A percentile compares a stretch with the other conserved stretches of the same genome.
These are phyloP conservation scores for Sungouiozyma intestinalis DNA, from an alignment of 805 yeast species.

Conservation along the genomic window DNA sequence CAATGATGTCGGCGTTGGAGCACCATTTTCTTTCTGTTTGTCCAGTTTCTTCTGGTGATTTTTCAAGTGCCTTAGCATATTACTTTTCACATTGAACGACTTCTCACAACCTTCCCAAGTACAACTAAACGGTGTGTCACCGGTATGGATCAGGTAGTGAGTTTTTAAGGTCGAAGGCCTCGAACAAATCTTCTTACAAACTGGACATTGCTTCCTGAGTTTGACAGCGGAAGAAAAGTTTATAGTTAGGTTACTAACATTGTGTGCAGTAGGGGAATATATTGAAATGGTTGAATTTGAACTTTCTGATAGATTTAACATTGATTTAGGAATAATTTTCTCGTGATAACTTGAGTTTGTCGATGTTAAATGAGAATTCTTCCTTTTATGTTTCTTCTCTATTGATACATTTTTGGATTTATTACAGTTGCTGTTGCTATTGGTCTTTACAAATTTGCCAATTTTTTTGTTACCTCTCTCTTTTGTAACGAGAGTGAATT, in stretches of 20 bases:
- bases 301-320: background rate
- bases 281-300: background rate
- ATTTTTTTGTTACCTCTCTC: background rate
- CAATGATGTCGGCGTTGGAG: background rate
- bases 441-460: background rate
- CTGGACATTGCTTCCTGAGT: conserved; percentile 32
- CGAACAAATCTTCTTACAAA: conserved; percentile 68
- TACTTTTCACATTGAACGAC: conserved; percentile 64
- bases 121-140: conserved; percentile 62
- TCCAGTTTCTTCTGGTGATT: conserved; percentile 41
- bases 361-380: background rate
- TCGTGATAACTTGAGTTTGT: background rate
- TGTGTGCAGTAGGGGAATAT: background rate
- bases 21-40: background rate
- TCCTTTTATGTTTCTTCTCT: background rate
- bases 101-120: conserved; percentile 56
- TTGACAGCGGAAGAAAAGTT: conserved; percentile 7
- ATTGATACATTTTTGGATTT: background rate
- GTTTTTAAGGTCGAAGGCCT: conserved; percentile 76
- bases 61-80: conserved; percentile 69
- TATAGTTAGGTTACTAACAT: conserved; percentile 4
- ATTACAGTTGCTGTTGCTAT: background rate
- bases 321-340: background rate
- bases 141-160: conserved; percentile 71
- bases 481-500: no score